Evolutionary conservation across 495 filamentous ascomycete genomes (phyloP), one percentile per base, ranked within the genome.

Genomic region (Xeromyces bisporus): DNA sequence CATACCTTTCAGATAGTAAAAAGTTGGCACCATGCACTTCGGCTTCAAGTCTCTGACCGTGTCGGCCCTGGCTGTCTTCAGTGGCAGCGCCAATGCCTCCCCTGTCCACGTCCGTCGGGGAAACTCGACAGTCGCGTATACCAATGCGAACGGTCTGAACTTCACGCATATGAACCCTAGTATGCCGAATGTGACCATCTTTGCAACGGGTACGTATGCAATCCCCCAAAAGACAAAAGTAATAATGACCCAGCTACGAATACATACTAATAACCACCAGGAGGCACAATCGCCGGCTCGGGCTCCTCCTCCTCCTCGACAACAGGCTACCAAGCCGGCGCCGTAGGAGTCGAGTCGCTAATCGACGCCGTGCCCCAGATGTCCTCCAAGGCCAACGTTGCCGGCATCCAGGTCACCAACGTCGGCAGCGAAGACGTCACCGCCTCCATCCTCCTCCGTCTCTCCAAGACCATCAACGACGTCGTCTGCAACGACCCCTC

Each of bases 151-250:
- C 32, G 48, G 48, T 13, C 35, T 51, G 14, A 53, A 43, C 24
- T 52, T 52, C 33, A 58, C 53, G 7, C 49, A 58, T 10, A 54
- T 53, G 46, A 62, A 65, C 26, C 35, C 51, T 17, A 49, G 46
- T 26, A 51, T 67, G 0, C 63, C 60, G 5, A 67, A 65, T 37
- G 51, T 67, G 14, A 65, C 61, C 17, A 58, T 67, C 32, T 58
- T 63, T 33, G 58, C 63, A 3, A 66, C 63, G 0, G 63, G 55
- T 44, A 32, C 2, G 20, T 18, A n/a, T n/a, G n/a, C n/a, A n/a
- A n/a, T n/a, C n/a, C n/a, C n/a, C n/a, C n/a, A n/a, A n/a, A n/a
- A n/a, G n/a, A n/a, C n/a, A n/a, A n/a, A n/a, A n/a, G 31, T 28
- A 34, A 36, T 12, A 25, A 1, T 3, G n/a, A 16, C 18, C 18